phyloP scores from a whole-genome alignment of 2,329 filamentous ascomycete genomes.

The Colletotrichum gloeosporioides region DNA sequence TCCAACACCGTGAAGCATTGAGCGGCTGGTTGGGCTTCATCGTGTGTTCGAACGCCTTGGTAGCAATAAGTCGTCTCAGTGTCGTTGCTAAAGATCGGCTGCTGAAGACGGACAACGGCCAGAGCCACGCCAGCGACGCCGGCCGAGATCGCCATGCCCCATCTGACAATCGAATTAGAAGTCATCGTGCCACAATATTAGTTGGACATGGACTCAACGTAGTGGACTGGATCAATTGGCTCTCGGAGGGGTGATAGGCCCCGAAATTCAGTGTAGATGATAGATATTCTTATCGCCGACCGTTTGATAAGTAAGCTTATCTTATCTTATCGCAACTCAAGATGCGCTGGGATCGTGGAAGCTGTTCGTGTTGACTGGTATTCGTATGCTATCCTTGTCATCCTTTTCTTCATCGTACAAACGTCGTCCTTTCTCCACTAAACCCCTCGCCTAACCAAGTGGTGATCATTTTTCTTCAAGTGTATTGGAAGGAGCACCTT shows the following conservation, averaged over 20 bases:
- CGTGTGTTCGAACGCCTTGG: constrained; percentile 40
- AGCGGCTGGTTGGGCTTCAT: constrained; percentile 39
- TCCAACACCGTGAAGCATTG: constrained; percentile 62
- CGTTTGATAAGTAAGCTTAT: constrained; percentile 2
- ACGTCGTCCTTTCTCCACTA: neutral
- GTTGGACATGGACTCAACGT: neutral
- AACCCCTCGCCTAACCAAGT: neutral
- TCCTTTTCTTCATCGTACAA: neutral
- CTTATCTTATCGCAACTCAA: neutral
- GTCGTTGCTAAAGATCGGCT: constrained; percentile 9
- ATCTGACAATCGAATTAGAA: constrained; percentile 4
- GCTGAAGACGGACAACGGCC: constrained; percentile 29
- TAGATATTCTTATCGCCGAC: constrained; percentile 10
- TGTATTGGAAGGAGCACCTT: neutral
- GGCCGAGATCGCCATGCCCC: constrained; percentile 31
- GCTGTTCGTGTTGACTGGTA: neutral
- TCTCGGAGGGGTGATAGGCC: neutral
- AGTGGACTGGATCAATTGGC: neutral
- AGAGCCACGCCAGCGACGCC: constrained; percentile 32
- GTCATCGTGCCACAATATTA: constrained; percentile 1
- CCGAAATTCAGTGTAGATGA: constrained; percentile 10
- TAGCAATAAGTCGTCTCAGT: constrained; percentile 43
- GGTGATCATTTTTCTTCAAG: neutral
- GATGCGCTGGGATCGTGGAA: neutral
- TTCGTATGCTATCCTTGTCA: neutral